Percentiles rank a stretch among this genome's conserved stretches.
Evolutionary conservation across 1,139 yeast species (phyloP).

Genomic region (Yamadazyma sp.): DNA sequence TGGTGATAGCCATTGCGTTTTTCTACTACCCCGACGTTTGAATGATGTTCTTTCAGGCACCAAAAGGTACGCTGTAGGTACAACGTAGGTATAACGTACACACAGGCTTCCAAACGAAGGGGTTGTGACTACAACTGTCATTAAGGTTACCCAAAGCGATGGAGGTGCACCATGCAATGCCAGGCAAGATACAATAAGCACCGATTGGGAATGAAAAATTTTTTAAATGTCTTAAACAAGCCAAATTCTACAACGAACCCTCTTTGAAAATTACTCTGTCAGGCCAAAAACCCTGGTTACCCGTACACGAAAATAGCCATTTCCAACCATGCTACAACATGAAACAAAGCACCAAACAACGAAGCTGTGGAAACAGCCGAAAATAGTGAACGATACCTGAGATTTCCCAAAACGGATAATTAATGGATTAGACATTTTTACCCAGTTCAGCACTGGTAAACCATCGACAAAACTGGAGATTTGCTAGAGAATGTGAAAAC

Average conservation of each 20-base stretch:
- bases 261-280: background rate
- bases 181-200: background rate
- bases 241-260: background rate
- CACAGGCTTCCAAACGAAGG: too few relatives aligned
- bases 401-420: conserved; percentile 11
- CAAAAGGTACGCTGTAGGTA: background rate
- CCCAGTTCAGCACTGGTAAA: too few relatives aligned
- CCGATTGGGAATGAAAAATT: background rate
- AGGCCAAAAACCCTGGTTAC: background rate
- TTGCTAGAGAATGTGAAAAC: too few relatives aligned
- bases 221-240: background rate
- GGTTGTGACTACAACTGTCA: too few relatives aligned
- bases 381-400: background rate
- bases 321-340: too few relatives aligned
- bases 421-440: conserved; percentile 10
- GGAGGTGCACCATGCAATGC: too few relatives aligned
- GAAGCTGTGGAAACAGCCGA: background rate
- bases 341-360: background rate
- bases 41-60: background rate
- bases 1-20: conserved; percentile 85
- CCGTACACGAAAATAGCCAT: too few relatives aligned
- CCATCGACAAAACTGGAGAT: too few relatives aligned
- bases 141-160: too few relatives aligned
- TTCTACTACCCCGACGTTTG: conserved; percentile 66
- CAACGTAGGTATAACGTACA: too few relatives aligned